Percentiles rank a stretch among this genome's conserved stretches.
These are phyloP conservation scores for Collybia sordida DNA, from an alignment of 768 basidiomycete genomes.

Conservation along the genomic window DNA sequence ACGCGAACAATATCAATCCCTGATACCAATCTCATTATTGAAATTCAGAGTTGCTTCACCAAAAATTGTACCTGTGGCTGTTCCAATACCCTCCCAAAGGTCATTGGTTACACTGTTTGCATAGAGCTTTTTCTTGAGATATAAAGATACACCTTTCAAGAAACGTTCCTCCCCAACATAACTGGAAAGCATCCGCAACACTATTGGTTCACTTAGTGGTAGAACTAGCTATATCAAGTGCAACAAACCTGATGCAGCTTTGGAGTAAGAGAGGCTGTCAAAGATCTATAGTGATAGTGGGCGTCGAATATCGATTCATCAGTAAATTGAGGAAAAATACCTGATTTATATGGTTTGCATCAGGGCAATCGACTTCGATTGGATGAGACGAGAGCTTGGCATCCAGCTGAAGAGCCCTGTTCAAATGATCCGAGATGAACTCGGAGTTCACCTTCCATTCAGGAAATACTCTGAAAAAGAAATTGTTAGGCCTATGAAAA, in stretches of 20 bases:
- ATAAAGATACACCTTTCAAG: slow-evolving; percentile 85
- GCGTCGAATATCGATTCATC: background rate
- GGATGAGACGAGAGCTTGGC: slow-evolving; percentile 88
- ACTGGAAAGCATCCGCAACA: slow-evolving; percentile 91
- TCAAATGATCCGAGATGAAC: slow-evolving; percentile 80
- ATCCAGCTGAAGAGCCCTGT: slow-evolving; percentile 78
- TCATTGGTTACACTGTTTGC: slow-evolving; percentile 83
- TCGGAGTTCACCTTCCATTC: slow-evolving; percentile 84
- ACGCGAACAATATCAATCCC: slow-evolving; percentile 71
- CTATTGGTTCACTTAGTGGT: slow-evolving; percentile 28
- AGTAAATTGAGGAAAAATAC: slow-evolving; percentile 24
- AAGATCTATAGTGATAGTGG: slow-evolving; percentile 62
- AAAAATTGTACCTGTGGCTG: slow-evolving; percentile 52
- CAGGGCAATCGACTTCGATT: slow-evolving; percentile 87
- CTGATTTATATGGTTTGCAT: slow-evolving; percentile 83
- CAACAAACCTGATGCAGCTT: slow-evolving; percentile 68
- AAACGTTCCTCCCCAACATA: slow-evolving; percentile 90
- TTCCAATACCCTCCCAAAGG: slow-evolving; percentile 83
- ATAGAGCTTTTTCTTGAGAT: slow-evolving; percentile 87
- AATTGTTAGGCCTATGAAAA: background rate
- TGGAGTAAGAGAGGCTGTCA: slow-evolving; percentile 84
- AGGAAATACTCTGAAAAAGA: slow-evolving; percentile 61
- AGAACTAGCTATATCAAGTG: background rate
- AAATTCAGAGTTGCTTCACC: background rate
- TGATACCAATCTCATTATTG: slow-evolving; percentile 15